phyloP scores from a whole-genome alignment of 2,329 filamentous ascomycete genomes.

The Aureobasidium subglaciale region DNA sequence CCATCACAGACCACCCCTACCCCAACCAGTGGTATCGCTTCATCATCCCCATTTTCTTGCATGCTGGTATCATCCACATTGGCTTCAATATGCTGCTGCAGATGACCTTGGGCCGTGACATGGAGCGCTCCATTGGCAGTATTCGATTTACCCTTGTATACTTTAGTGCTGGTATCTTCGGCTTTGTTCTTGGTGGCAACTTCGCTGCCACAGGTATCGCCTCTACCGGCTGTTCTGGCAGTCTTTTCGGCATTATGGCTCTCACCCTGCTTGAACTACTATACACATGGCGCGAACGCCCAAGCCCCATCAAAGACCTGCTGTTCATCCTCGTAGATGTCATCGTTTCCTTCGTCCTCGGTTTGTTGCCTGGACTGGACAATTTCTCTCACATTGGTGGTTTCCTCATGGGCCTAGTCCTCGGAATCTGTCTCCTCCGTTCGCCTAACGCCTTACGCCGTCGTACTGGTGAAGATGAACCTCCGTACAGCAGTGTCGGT shows the following conservation, averaged over 20 bases:
- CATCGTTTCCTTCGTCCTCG: conserved; percentile 82
- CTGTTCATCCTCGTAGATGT: conserved; percentile 81
- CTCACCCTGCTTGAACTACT: conserved; percentile 81
- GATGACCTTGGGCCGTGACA: conserved; percentile 80
- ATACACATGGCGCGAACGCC: conserved; percentile 82
- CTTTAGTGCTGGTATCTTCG: conserved; percentile 85
- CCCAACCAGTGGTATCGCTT: conserved; percentile 98
- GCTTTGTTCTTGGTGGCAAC: conserved; percentile 90
- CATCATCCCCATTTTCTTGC: conserved; percentile 90
- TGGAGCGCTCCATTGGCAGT: conserved; percentile 83
- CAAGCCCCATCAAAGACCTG: conserved; percentile 73
- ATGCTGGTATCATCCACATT: conserved; percentile 90
- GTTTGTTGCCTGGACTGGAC: conserved; percentile 84
- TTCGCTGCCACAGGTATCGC: conserved; percentile 76
- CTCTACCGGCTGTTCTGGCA: conserved; percentile 79
- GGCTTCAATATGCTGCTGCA: conserved; percentile 92
- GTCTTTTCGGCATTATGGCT: conserved; percentile 85
- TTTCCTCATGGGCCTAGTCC: conserved; percentile 81
- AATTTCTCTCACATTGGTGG: conserved; percentile 98
- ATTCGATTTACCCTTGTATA: conserved; percentile 88
- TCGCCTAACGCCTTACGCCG: conserved; percentile 75
- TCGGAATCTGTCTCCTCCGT: conserved; percentile 81
- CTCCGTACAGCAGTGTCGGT: conserved; percentile 59
- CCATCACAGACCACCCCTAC: conserved; percentile 50
- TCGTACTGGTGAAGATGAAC: conserved; percentile 61